Evolutionary conservation across 352 stramenopile species (phyloP).

Genomic region (Blastocystis sp.): DNA sequence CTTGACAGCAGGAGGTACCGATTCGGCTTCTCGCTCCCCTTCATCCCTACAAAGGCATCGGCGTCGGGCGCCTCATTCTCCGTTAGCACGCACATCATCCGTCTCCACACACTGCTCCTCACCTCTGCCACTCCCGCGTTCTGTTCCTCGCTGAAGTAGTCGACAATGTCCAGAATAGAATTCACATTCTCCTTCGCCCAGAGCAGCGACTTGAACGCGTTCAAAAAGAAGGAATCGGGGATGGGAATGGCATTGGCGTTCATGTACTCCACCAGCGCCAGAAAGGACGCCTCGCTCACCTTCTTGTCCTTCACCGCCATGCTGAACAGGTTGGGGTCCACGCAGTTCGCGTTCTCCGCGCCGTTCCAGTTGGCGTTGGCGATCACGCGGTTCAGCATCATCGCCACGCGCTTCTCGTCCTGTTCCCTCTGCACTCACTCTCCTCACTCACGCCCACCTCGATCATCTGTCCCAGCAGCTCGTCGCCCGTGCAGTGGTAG

Average conservation of each 20-base stretch:
- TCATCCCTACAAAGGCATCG: background rate
- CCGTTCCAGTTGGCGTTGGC: background rate
- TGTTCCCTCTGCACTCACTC: background rate
- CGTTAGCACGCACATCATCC: conserved; percentile 6
- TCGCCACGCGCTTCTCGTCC: background rate
- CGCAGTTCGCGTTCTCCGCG: background rate
- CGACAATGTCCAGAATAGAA: conserved; percentile 31
- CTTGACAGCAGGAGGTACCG: background rate
- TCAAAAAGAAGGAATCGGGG: conserved; percentile 22
- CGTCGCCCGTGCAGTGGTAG: background rate
- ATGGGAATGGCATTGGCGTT: conserved; percentile 4
- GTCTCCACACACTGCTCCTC: conserved; percentile 10
- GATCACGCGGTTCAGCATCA: background rate
- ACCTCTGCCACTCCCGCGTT: background rate
- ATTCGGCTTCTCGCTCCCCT: background rate
- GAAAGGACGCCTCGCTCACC: background rate
- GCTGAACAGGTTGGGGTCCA: conserved; percentile 47
- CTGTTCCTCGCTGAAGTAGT: background rate
- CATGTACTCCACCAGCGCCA: conserved; percentile 39
- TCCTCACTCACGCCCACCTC: background rate
- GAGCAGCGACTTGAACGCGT: conserved; percentile 19
- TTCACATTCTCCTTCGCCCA: background rate
- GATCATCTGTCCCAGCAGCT: conserved; percentile 19
- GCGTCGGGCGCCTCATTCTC: background rate
- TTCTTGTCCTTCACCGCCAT: background rate